phyloP scores from a whole-genome alignment of 176 grass and related monocot species.

The Hordeum vulgare region MorexV3_pseudomolecules_assembly NC_058520.1:12380450-12380949 shows the following conservation, averaged over 20 bases:
- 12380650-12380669: constrained; percentile 17
- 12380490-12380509: constrained; percentile 38
- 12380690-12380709: not conserved
- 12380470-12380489: constrained; percentile 53
- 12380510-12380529: not conserved
- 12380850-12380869: not conserved
- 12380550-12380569: not conserved
- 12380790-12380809: not conserved
- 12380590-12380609: constrained; percentile 50
- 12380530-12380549: too few species aligned
- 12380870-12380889: not conserved
- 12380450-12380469: constrained; percentile 19
- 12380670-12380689: not conserved
- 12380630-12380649: constrained; percentile 62
- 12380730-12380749: not conserved
- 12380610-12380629: constrained; percentile 53
- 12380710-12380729: constrained; percentile 16
- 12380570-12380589: not conserved
- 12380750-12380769: not conserved
- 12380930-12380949: not conserved
- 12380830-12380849: not conserved
- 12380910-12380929: not conserved
- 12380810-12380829: not conserved
- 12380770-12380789: not conserved
- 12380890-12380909: not conserved